Evolutionary conservation across 1,284 basidiomycete genomes (phyloP).

Genomic region (Ganoderma meredithae): DNA sequence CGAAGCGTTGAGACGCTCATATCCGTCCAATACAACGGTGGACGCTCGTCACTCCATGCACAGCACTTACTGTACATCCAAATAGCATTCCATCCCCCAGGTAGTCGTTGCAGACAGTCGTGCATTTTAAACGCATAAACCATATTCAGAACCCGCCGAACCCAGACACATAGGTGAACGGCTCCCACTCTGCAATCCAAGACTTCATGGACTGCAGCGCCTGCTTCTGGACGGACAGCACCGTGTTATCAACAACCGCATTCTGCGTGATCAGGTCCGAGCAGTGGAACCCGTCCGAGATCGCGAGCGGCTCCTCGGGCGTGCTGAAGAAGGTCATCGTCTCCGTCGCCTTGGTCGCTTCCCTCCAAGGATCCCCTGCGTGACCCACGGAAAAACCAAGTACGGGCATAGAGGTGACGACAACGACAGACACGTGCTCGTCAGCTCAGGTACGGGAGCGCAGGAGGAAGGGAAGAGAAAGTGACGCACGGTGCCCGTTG

Average conservation of each 20-base stretch:
- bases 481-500: constrained; percentile 53
- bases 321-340: constrained; percentile 57
- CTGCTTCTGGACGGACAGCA: constrained; percentile 59
- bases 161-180: constrained; percentile 17
- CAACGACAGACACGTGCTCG: not conserved
- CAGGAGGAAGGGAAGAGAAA: not conserved
- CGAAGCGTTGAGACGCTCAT: constrained; percentile 3
- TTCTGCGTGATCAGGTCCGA: constrained; percentile 60
- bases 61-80: not conserved
- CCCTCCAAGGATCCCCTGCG: constrained; percentile 75
- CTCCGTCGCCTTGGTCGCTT: constrained; percentile 70
- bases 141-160: not conserved
- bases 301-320: constrained; percentile 57
- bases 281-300: constrained; percentile 71
- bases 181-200: constrained; percentile 58
- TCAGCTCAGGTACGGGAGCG: not conserved
- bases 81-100: not conserved
- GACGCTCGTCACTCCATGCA: not conserved
- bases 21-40: not conserved
- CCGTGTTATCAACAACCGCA: constrained; percentile 56
- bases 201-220: constrained; percentile 52
- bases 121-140: not conserved
- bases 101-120: not conserved
- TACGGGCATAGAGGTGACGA: not conserved
- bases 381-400: not conserved